Evolutionary conservation across 345 rosid genomes (phyloP), one percentile per base, ranked within the genome.

Genomic region (Clarkia xantiana): DNA sequence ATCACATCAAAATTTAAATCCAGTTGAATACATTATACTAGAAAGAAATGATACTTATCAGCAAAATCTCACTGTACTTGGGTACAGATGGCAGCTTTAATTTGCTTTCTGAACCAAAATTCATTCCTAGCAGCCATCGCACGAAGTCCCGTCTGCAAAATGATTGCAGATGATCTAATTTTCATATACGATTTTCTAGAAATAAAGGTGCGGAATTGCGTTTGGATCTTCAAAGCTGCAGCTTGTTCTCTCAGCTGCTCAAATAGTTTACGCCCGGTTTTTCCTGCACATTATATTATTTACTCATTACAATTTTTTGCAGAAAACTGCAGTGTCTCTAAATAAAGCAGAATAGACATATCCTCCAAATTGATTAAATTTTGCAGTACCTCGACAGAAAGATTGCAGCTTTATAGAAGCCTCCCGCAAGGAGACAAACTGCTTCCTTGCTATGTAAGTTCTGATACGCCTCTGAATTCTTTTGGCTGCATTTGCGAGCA

Each of bases 401-500:
- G 94, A 84, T 54, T 91, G 94, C 71, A 86, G 61, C 41, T 46
- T 62, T 53, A 80, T 67, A 57, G 94, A 79, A 58, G 98, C 86
- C 56, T 62, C 56, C 11, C 87, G 84, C 14, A 84, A 55, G 42
- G 76, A 67, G 49, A 75, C 65, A 60, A 80, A 86, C 65, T 79
- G 82, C 62, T 73, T 86, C 57, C 78, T 79, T 14, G 85, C 84
- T 60, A 76, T 73, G 45, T 76, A 78, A 42, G 98, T 91, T 42
- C 87, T 82, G 41, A 67, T 68, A 49, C 73, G 80, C 67, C 82
- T 66, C 67, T 91, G 98, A 61, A 91, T 80, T 44, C 62, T 81
- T 68, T 82, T 80, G 62, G 98, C 98, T 20, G 98, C 96, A 75
- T 84, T 73, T 49, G 90, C 98, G 61, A 91, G 89, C 42, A 86